Evolutionary conservation across 108 stramenopile species (phyloP).

Genomic region (Ochromonas danica): DNA sequence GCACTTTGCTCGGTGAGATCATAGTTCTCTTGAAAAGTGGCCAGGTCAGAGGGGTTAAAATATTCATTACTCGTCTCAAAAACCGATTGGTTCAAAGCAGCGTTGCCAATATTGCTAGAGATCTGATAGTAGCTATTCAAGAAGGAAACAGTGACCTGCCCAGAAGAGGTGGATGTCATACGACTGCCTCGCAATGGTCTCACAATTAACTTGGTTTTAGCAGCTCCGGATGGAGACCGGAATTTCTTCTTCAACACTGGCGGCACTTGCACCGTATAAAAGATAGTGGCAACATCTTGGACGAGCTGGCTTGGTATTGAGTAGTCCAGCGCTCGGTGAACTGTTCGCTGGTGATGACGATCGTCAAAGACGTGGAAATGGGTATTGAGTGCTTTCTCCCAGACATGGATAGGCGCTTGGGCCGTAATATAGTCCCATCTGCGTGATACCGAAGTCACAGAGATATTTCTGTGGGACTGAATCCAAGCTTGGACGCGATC

Average conservation of each 20-base stretch:
- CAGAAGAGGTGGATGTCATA: background rate
- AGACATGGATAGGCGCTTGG: background rate
- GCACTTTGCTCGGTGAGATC: background rate
- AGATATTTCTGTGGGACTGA: background rate
- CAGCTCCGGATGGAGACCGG: background rate
- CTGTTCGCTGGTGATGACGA: background rate
- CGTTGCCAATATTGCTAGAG: background rate
- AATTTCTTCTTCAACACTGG: background rate
- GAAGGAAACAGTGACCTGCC: background rate
- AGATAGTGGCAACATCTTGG: background rate
- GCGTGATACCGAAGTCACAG: background rate
- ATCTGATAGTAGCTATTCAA: conserved; percentile 4
- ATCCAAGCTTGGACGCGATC: background rate
- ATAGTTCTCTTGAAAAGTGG: background rate
- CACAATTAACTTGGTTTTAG: background rate
- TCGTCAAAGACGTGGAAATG: conserved; percentile 19
- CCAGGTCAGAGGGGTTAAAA: conserved; percentile 22
- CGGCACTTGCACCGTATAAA: conserved; percentile 4
- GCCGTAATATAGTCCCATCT: conserved; percentile 18
- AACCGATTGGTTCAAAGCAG: conserved; percentile 1
- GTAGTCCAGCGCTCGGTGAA: background rate
- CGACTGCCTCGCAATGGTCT: background rate
- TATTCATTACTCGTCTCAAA: background rate
- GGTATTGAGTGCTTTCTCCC: conserved; percentile 28
- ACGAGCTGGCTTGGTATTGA: background rate